A percentile compares a stretch with the other conserved stretches of the same genome.
These are phyloP conservation scores for Nicotiana tabacum DNA, from an alignment of 257 asterid genomes.

Conservation along the genomic window DNA sequence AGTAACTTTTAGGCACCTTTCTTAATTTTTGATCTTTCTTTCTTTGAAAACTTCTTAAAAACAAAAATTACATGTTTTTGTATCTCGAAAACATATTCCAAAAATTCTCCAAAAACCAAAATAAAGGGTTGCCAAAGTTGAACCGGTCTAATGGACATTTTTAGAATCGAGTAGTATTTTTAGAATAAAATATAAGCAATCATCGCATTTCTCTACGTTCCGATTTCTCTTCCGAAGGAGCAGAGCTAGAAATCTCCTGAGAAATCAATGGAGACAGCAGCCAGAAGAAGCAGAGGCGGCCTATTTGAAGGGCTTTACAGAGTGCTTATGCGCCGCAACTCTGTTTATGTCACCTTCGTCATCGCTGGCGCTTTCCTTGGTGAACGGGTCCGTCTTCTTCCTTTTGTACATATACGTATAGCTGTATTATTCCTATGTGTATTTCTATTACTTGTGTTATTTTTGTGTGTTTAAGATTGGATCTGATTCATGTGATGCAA, in stretches of 20 bases:
- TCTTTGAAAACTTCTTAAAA: too few relatives aligned
- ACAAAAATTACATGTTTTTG: too few relatives aligned
- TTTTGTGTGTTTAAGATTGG: background rate
- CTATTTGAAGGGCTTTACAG: conserved; percentile 23
- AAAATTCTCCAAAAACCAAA: too few relatives aligned
- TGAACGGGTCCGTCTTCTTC: conserved; percentile 18
- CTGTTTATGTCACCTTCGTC: conserved; percentile 23
- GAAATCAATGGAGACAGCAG: conserved; percentile 7
- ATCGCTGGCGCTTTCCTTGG: conserved; percentile 27
- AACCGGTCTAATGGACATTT: too few relatives aligned
- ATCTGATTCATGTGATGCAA: background rate
- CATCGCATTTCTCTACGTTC: too few relatives aligned
- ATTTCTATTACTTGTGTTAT: background rate
- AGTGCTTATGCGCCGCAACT: conserved; percentile 20
- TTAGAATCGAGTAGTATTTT: too few relatives aligned
- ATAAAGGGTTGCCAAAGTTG: too few relatives aligned
- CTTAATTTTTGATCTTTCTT: too few relatives aligned
- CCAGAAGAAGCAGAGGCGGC: conserved; percentile 18
- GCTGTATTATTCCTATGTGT: background rate
- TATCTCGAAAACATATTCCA: too few relatives aligned
- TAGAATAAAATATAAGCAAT: too few relatives aligned
- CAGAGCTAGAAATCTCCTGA: background rate
- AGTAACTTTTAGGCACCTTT: too few relatives aligned
- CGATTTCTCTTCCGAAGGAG: background rate
- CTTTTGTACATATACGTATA: too few relatives aligned